Conservation (phyloP, 176 grass and related monocot species). For the Triticum aestivum region IWGSC_CS_RefSeq_v2.1 NC_057799.1:120187560-120188059, state of each 20-base stretch:
- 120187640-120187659: not conserved
- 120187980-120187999: constrained; percentile 12
- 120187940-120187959: not conserved
- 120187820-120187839: not conserved
- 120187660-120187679: constrained; percentile 3
- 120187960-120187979: constrained; percentile 29
- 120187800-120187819: not conserved
- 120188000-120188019: not conserved
- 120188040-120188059: not conserved
- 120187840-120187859: not conserved
- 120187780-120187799: not conserved
- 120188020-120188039: not conserved
- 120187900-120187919: not conserved
- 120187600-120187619: constrained; percentile 3
- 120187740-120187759: constrained; percentile 18
- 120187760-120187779: not conserved
- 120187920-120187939: constrained; percentile 13
- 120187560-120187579: not conserved
- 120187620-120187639: not conserved
- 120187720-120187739: constrained; percentile 27
- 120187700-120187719: constrained; percentile 8
- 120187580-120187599: not conserved
- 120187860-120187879: not conserved
- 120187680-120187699: constrained; percentile 3
- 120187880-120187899: not conserved